Percentiles rank a stretch among this genome's conserved stretches.
Conservation (phyloP, 169 alveolate genomes). For the Plasmodium chabaudi region DNA sequence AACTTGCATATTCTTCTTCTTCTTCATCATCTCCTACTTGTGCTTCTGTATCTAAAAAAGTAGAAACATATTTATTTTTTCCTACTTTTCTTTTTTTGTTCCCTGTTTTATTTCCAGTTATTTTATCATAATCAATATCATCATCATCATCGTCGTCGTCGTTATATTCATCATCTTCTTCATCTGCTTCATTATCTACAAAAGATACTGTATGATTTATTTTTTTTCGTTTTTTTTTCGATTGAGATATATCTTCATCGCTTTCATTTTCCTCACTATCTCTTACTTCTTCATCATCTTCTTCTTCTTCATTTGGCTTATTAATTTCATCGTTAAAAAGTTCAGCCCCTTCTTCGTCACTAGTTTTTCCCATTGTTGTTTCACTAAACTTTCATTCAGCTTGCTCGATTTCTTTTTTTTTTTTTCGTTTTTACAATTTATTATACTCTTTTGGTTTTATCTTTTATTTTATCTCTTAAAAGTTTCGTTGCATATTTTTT, state of each 20-base stretch:
- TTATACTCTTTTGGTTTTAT: background rate
- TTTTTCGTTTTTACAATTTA: too few relatives aligned
- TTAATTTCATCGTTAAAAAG: background rate
- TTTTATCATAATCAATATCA: background rate
- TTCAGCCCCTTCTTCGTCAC: background rate
- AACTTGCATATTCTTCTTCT: constrained; percentile 90
- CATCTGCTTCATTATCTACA: constrained; percentile 27
- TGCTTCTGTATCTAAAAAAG: constrained; percentile 90
- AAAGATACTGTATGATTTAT: background rate
- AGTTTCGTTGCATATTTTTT: background rate
- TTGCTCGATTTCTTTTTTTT: too few relatives aligned
- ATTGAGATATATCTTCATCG: background rate
- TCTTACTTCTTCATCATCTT: background rate
- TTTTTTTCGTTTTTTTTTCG: constrained; percentile 3
- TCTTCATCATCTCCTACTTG: constrained; percentile 84
- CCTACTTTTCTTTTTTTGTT: constrained; percentile 17
- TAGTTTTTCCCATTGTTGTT: background rate
- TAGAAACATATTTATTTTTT: constrained; percentile 81
- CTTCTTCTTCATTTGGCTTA: background rate
- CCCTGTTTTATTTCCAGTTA: constrained; percentile 1
- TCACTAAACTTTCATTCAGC: too few relatives aligned
- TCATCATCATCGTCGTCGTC: constrained; percentile 14
- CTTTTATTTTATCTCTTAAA: background rate
- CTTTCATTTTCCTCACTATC: background rate
- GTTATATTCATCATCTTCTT: background rate